phyloP scores from a whole-genome alignment of 177 flowering plant species.

The Viscum album region DNA sequence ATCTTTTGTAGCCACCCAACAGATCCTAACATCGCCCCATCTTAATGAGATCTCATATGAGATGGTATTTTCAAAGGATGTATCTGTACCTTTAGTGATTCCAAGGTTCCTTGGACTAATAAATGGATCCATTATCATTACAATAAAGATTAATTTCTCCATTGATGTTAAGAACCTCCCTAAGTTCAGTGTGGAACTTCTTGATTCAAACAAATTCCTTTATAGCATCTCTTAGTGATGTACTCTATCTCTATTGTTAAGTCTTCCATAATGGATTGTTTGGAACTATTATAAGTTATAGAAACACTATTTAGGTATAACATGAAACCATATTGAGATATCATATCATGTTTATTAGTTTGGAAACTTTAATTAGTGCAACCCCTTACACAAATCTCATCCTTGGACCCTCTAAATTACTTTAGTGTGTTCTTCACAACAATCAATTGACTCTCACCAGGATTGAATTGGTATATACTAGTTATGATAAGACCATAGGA shows the following conservation, averaged over 20 bases:
- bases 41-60: neutral
- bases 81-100: neutral
- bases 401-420: neutral
- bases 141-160: neutral
- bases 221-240: neutral
- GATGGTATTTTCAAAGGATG: neutral
- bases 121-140: neutral
- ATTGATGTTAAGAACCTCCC: neutral
- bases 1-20: neutral
- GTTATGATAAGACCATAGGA: neutral
- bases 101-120: neutral
- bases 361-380: conserved; percentile 10
- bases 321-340: too few relatives aligned
- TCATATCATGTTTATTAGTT: conserved; percentile 3
- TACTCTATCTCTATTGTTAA: neutral
- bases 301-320: conserved; percentile 10
- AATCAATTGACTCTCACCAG: conserved; percentile 8
- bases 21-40: neutral
- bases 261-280: neutral
- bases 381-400: neutral
- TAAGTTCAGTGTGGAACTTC: neutral
- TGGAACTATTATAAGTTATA: conserved; percentile 6
- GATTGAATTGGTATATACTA: neutral
- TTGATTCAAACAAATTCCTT: neutral
- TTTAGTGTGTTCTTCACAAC: neutral